A percentile compares a stretch with the other conserved stretches of the same genome.
phyloP scores from a whole-genome alignment of 495 filamentous ascomycete species.

The Aspergillus bridgeri region DNA sequence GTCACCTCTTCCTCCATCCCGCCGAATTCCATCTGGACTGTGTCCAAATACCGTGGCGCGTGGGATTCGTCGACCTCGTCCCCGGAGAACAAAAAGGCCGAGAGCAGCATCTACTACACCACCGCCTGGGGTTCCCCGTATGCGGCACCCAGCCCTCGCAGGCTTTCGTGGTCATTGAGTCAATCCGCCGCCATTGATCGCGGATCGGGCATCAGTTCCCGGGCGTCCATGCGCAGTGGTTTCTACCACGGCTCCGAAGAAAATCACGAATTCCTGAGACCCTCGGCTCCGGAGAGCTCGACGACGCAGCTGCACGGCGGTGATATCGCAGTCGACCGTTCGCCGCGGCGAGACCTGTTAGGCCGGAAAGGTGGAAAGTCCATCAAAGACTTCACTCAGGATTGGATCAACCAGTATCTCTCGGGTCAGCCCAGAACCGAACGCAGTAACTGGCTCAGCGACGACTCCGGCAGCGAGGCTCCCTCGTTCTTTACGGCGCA shows the following conservation, averaged over 20 bases:
- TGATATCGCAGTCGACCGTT: constrained; percentile 14
- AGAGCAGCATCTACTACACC: constrained; percentile 56
- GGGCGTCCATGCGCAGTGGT: constrained; percentile 26
- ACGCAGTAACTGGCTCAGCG: constrained; percentile 68
- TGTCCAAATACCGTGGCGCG: constrained; percentile 29
- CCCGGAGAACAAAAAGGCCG: constrained; percentile 40
- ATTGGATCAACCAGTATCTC: constrained; percentile 75
- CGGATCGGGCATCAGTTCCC: constrained; percentile 37
- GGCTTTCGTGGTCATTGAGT: constrained; percentile 43
- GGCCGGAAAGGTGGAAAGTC: constrained; percentile 41
- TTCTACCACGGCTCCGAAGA: constrained; percentile 42
- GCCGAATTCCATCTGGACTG: constrained; percentile 32
- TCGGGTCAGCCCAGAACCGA: constrained; percentile 58
- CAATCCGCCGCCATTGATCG: constrained; percentile 36
- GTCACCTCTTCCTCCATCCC: constrained; percentile 26
- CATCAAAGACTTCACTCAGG: constrained; percentile 62
- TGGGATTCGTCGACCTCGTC: constrained; percentile 41
- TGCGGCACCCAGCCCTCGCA: constrained; percentile 50
- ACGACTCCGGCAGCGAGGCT: constrained; percentile 60
- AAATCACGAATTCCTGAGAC: constrained; percentile 51
- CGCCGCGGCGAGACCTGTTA: constrained; percentile 21
- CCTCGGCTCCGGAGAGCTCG: constrained; percentile 28
- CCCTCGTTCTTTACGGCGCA: constrained; percentile 45
- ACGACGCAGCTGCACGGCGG: constrained; percentile 17
- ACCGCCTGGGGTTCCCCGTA: constrained; percentile 76